A percentile compares a stretch with the other conserved stretches of the same genome.
These are phyloP conservation scores for Paramecium pentaurelia DNA, from an alignment of 73 alveolate species.

Conservation along the genomic window DNA sequence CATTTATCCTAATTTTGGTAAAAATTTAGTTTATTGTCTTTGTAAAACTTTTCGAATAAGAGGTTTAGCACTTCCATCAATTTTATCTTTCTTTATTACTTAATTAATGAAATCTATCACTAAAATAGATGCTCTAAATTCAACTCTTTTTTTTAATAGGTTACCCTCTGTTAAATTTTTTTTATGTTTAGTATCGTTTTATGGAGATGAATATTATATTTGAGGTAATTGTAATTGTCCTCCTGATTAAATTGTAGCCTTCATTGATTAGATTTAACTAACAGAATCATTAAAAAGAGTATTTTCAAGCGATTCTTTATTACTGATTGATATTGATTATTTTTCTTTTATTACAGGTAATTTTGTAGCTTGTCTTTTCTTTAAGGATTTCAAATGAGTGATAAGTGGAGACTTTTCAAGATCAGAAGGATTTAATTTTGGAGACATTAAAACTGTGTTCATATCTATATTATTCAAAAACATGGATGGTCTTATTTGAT, in stretches of 20 bases:
- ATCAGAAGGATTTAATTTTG: neutral
- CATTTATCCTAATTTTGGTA: neutral
- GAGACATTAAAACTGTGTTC: neutral
- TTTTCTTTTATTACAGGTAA: neutral
- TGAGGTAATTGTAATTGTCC: neutral
- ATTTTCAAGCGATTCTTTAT: neutral
- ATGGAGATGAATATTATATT: neutral
- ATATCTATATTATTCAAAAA: neutral
- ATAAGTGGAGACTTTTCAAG: neutral
- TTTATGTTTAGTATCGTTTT: neutral
- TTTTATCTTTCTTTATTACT: neutral
- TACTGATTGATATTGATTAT: neutral
- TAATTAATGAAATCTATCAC: neutral
- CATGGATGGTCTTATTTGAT: neutral
- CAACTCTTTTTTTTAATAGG: neutral
- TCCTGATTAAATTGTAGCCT: neutral
- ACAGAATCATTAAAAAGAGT: neutral
- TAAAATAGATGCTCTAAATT: neutral
- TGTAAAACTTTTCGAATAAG: neutral
- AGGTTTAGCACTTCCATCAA: slow-evolving; percentile 14
- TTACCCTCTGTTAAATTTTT: neutral
- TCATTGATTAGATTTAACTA: neutral
- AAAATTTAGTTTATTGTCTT: neutral
- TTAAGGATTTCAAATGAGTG: neutral
- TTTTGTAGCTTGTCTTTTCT: neutral